Percentiles rank a stretch among this genome's conserved stretches.
Evolutionary conservation across 1,284 basidiomycete species (phyloP).

Genomic region (Mycena citricolor): DNA sequence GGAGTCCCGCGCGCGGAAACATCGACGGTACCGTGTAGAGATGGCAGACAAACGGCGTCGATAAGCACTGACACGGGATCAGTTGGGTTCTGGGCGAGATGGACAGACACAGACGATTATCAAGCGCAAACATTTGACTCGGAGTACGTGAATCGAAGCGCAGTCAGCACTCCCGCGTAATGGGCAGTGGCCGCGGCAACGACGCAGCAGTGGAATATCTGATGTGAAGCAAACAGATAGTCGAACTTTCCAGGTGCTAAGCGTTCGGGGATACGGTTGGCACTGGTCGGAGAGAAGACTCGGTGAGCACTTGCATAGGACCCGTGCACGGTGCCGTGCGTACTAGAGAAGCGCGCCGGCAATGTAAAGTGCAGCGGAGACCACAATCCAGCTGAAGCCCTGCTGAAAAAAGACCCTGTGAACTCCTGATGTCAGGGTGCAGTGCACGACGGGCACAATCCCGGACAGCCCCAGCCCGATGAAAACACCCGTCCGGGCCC

Average conservation of each 20-base stretch:
- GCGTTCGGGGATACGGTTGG: conserved; percentile 80
- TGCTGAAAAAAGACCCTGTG: conserved; percentile 55
- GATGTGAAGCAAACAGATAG: conserved; percentile 78
- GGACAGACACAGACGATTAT: too few relatives aligned
- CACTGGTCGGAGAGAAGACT: conserved; percentile 52
- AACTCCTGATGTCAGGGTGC: conserved; percentile 58
- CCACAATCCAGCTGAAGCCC: conserved; percentile 68
- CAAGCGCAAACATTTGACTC: conserved; percentile 34
- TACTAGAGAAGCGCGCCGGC: conserved; percentile 80
- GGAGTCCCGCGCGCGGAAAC: too few relatives aligned
- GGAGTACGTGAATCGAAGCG: conserved; percentile 59
- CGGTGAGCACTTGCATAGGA: conserved; percentile 17
- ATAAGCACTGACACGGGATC: too few relatives aligned
- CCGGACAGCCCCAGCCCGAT: conserved; percentile 77
- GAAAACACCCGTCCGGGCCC: conserved; percentile 80
- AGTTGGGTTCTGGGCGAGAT: too few relatives aligned
- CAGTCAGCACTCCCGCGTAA: conserved; percentile 60
- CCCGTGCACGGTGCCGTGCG: too few relatives aligned
- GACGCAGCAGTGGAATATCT: conserved; percentile 86
- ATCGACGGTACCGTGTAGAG: too few relatives aligned
- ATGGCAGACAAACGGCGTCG: too few relatives aligned
- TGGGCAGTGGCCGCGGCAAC: conserved; percentile 77
- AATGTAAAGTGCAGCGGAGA: conserved; percentile 73
- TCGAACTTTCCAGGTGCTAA: conserved; percentile 81
- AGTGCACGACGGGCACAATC: conserved; percentile 71